phyloP scores from a whole-genome alignment of 805 yeast species.

The Ogataea paradorogensis region DNA sequence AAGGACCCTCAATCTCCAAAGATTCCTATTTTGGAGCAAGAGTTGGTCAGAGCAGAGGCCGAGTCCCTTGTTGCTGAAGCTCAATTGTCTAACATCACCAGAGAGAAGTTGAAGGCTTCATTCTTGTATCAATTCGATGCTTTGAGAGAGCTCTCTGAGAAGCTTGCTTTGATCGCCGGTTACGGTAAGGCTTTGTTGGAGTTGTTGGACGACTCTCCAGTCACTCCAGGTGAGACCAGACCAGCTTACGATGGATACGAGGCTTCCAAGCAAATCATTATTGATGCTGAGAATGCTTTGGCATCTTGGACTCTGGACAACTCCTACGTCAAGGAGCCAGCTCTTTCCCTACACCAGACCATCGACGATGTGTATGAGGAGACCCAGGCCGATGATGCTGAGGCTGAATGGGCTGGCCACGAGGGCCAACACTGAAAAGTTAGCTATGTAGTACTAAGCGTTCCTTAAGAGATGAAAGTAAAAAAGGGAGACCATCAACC shows the following conservation, averaged over 20 bases:
- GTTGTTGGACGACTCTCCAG: conserved; percentile 93
- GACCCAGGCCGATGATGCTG: conserved; percentile 39
- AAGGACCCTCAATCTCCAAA: conserved; percentile 98
- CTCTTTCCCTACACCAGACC: conserved; percentile 79
- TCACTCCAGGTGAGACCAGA: conserved; percentile 98
- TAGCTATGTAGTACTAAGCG: conserved; percentile 9
- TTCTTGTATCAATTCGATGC: conserved; percentile 97
- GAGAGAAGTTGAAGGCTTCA: conserved; percentile 97
- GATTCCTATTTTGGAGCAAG: conserved; percentile 94
- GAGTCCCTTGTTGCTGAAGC: conserved; percentile 99
- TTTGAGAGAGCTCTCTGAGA: conserved; percentile 90
- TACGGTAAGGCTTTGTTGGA: conserved; percentile 97
- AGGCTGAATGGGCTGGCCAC: conserved; percentile 40
- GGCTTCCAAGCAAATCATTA: conserved; percentile 95
- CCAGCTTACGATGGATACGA: conserved; percentile 98
- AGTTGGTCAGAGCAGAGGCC: conserved; percentile 98
- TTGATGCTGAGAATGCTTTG: conserved; percentile 93
- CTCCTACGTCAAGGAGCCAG: conserved; percentile 86
- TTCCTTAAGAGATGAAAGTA: neutral
- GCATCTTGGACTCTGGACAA: conserved; percentile 96
- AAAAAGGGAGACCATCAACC: no score
- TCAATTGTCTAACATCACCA: conserved; percentile 94
- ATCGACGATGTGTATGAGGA: conserved; percentile 60
- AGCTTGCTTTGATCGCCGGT: conserved; percentile 95
- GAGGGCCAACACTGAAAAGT: conserved; percentile 17